A percentile compares a stretch with the other conserved stretches of the same genome.
Evolutionary conservation across 495 filamentous ascomycete species (phyloP).

Genomic region (Aspergillus diversus): DNA sequence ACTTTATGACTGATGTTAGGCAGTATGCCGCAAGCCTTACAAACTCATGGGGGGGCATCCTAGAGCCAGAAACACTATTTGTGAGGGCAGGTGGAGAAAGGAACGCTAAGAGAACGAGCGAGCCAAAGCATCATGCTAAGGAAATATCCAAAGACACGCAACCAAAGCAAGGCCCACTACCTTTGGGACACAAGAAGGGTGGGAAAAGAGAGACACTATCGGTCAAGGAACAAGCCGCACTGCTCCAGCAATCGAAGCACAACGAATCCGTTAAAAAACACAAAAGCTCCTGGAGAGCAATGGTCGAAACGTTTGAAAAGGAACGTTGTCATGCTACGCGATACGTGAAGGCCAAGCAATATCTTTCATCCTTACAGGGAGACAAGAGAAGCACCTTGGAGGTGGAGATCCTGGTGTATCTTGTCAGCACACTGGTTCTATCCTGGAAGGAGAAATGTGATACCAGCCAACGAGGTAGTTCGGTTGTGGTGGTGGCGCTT

Average conservation of each 20-base stretch:
- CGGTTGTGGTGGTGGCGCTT: slow-evolving; percentile 16
- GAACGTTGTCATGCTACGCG: slow-evolving; percentile 36
- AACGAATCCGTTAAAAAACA: slow-evolving; percentile 5
- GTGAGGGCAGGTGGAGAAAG: slow-evolving; percentile 21
- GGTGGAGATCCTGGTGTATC: slow-evolving; percentile 50
- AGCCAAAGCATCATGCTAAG: not conserved
- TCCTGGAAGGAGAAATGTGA: slow-evolving; percentile 20
- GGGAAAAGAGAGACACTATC: not conserved
- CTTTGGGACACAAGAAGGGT: not conserved
- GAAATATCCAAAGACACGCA: not conserved
- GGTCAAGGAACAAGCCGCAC: slow-evolving; percentile 13
- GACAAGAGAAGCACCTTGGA: slow-evolving; percentile 29
- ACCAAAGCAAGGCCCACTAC: not conserved
- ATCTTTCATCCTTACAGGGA: slow-evolving; percentile 35
- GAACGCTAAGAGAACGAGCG: slow-evolving; percentile 13
- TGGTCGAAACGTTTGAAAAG: slow-evolving; percentile 27
- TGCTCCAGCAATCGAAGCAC: slow-evolving; percentile 7
- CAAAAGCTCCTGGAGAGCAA: slow-evolving; percentile 12
- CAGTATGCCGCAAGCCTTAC: slow-evolving; percentile 73
- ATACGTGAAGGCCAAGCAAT: slow-evolving; percentile 50
- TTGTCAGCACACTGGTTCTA: slow-evolving; percentile 45
- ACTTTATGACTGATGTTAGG: slow-evolving; percentile 55
- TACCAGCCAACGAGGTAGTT: not conserved
- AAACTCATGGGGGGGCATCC: slow-evolving; percentile 59
- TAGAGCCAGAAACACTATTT: slow-evolving; percentile 63